A percentile compares a stretch with the other conserved stretches of the same genome.
These are phyloP conservation scores for Chytridiales sp. DNA, from an alignment of 371 early-diverging fungal genomes.

Conservation along the genomic window DNA sequence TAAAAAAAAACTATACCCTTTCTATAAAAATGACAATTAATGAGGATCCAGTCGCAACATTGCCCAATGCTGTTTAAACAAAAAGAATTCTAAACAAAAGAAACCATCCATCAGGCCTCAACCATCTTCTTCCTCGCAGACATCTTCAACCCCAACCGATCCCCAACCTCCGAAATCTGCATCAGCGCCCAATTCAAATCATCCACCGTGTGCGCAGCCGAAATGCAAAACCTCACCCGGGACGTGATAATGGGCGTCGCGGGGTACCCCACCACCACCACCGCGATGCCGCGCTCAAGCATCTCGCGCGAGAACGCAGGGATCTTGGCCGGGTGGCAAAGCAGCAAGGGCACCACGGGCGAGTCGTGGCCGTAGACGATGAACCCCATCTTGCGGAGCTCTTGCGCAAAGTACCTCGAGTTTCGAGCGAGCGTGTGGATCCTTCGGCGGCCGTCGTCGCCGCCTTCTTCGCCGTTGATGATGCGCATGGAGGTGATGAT, in stretches of 20 bases:
- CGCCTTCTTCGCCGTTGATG: slow-evolving; percentile 86
- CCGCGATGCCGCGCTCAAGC: slow-evolving; percentile 89
- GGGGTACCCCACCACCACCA: slow-evolving; percentile 99
- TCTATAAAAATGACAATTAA: background rate
- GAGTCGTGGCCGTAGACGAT: slow-evolving; percentile 93
- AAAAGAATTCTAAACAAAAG: background rate
- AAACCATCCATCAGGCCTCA: background rate
- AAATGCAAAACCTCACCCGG: slow-evolving; percentile 96
- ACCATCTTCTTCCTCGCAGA: slow-evolving; percentile 16
- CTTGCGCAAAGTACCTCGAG: slow-evolving; percentile 78
- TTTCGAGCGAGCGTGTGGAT: slow-evolving; percentile 87
- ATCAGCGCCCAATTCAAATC: slow-evolving; percentile 77
- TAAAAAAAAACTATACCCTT: background rate
- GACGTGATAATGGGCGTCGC: slow-evolving; percentile 82
- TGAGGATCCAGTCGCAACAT: background rate
- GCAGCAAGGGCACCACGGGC: slow-evolving; percentile 96
- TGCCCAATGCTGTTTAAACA: background rate
- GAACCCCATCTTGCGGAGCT: slow-evolving; percentile 88
- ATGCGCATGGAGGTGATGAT: slow-evolving; percentile 86
- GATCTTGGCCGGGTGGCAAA: slow-evolving; percentile 98
- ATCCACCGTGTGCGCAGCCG: slow-evolving; percentile 92
- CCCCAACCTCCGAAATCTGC: slow-evolving; percentile 50
- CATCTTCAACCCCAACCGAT: slow-evolving; percentile 43
- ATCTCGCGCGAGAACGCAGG: slow-evolving; percentile 95
- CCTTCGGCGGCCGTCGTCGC: slow-evolving; percentile 75